Evolutionary conservation across 768 basidiomycete genomes (phyloP).

Genomic region (Mycena epipterygia): DNA sequence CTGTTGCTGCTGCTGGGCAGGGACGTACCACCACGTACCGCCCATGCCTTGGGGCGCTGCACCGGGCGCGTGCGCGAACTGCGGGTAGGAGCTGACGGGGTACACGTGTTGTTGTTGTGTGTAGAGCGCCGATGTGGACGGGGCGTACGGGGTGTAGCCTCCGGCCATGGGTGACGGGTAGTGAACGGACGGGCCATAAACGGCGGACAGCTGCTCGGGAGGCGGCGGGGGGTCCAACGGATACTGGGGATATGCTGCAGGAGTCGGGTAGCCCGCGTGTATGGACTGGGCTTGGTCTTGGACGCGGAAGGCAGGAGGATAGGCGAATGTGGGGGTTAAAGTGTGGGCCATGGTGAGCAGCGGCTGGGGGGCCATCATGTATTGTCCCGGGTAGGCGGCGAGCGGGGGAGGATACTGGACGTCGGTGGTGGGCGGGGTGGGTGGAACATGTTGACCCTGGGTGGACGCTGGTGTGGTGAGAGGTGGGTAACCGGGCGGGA

Average conservation of each 20-base stretch:
- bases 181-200: conserved; percentile 47
- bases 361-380: conserved; percentile 61
- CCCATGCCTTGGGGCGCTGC: conserved; percentile 63
- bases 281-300: conserved; percentile 52
- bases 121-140: conserved; percentile 53
- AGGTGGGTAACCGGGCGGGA: background rate
- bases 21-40: conserved; percentile 66
- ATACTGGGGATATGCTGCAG: conserved; percentile 40
- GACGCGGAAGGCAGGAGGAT: conserved; percentile 53
- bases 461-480: conserved; percentile 12
- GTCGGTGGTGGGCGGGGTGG: conserved; percentile 5
- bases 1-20: conserved; percentile 32
- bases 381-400: conserved; percentile 57
- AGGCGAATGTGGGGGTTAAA: conserved; percentile 49
- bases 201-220: conserved; percentile 44
- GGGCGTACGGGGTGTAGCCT: conserved; percentile 49
- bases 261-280: conserved; percentile 57
- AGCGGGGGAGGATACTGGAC: conserved; percentile 46
- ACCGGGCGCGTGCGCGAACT: too few relatives aligned
- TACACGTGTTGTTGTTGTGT: conserved; percentile 42
- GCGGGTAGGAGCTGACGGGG: too few relatives aligned
- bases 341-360: conserved; percentile 52
- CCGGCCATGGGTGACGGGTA: conserved; percentile 49
- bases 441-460: conserved; percentile 2
- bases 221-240: conserved; percentile 46